Conservation (phyloP, 495 filamentous ascomycete genomes). For the Podospora pseudoanserina region DNA sequence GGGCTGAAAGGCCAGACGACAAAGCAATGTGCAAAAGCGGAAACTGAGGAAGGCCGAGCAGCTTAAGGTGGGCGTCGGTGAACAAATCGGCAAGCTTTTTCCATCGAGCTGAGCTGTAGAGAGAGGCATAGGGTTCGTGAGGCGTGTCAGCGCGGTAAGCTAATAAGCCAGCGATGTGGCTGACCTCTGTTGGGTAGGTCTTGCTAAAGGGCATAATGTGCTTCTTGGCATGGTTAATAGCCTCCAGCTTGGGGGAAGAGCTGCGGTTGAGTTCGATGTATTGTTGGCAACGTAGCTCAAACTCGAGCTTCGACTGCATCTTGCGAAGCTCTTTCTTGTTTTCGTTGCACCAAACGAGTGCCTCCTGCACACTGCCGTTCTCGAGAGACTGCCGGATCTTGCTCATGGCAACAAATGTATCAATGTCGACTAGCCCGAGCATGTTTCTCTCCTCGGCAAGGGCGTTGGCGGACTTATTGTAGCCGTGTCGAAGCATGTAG, state of each 20-base stretch:
- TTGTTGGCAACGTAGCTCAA: constrained; percentile 91
- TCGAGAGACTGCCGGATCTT: constrained; percentile 68
- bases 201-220: constrained; percentile 66
- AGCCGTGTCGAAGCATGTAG: constrained; percentile 81
- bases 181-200: constrained; percentile 63
- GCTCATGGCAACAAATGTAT: constrained; percentile 80
- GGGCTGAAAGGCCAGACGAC: constrained; percentile 83
- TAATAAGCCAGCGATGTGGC: constrained; percentile 73
- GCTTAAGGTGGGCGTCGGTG: constrained; percentile 76
- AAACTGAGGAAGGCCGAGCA: constrained; percentile 75
- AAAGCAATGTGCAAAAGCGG: constrained; percentile 92
- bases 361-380: constrained; percentile 68
- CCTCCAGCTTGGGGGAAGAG: constrained; percentile 57
- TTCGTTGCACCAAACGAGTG: constrained; percentile 84
- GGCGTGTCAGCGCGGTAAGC: constrained; percentile 63
- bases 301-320: constrained; percentile 85
- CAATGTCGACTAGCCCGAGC: constrained; percentile 76
- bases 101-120: constrained; percentile 75
- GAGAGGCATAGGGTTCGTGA: constrained; percentile 41
- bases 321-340: constrained; percentile 85
- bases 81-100: constrained; percentile 74
- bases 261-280: constrained; percentile 85
- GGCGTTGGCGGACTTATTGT: constrained; percentile 68
- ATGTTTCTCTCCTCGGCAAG: constrained; percentile 66
- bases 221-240: constrained; percentile 76